Evolutionary conservation across 768 basidiomycete genomes (phyloP).

Genomic region (Trametes meyenii): DNA sequence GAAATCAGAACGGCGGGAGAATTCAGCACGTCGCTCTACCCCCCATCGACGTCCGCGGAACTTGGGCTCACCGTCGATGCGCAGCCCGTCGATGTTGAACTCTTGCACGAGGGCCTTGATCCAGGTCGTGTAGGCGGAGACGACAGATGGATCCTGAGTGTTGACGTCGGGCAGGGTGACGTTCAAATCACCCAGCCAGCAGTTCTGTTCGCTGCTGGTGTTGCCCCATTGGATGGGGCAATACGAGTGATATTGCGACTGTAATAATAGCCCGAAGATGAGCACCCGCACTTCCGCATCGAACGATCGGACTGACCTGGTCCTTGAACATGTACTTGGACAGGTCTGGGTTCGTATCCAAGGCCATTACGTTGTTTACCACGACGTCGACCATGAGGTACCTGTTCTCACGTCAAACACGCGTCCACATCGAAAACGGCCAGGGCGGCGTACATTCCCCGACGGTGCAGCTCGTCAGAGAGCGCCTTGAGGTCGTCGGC

Average conservation of each 20-base stretch:
- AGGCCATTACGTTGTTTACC: conserved; percentile 84
- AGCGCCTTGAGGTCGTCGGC: conserved; percentile 72
- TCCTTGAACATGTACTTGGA: conserved; percentile 73
- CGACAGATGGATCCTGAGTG: conserved; percentile 68
- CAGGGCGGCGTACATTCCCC: conserved; percentile 64
- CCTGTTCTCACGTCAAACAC: conserved; percentile 34
- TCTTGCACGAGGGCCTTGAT: conserved; percentile 66
- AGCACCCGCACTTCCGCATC: background rate
- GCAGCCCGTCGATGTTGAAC: conserved; percentile 82
- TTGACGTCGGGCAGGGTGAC: conserved; percentile 82
- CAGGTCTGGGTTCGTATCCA: conserved; percentile 58
- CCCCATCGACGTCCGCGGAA: background rate
- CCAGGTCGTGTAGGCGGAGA: conserved; percentile 67
- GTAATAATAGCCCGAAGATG: background rate
- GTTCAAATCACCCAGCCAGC: conserved; percentile 80
- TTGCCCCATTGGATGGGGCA: conserved; percentile 76
- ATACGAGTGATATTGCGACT: conserved; percentile 78
- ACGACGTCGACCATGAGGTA: conserved; percentile 88
- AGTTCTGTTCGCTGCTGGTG: conserved; percentile 67
- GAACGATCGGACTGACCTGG: conserved; percentile 41
- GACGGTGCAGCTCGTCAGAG: conserved; percentile 63
- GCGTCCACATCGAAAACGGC: background rate
- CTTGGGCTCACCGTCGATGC: conserved; percentile 72
- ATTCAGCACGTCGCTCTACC: background rate
- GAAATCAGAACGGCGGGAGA: background rate